Base-by-base conservation (phyloP, 148 eudicot species). In the Chenopodium quinoa region DNA sequence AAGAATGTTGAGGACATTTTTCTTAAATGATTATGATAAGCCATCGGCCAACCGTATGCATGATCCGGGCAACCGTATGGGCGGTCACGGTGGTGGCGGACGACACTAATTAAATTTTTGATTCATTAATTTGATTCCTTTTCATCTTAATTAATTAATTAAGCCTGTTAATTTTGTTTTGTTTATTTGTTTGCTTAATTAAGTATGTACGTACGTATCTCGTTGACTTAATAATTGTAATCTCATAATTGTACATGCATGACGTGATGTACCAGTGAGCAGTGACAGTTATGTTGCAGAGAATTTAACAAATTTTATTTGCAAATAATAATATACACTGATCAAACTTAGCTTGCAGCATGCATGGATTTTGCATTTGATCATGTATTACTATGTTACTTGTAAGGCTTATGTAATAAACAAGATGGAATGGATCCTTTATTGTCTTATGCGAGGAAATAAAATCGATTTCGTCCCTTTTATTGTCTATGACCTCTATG, bases 21-120 rank as follows among this genome's bases (percentile, higher is more conserved):
- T 16, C 34, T 1, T 85, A 73, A 48, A 82, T 48, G 87, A 85
- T 62, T 85, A 85, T 31, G 80, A 62, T 17, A 56, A 7, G 48
- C 84, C 83, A 3, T 60, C 84, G 4, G 79, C 84, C 23, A 85
- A 85, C 60, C 79, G 40, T 23, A 84, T 84, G 25, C 87, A 85
- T 7, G 77, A 82, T 80, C 84, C 82, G 0, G 78, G 81, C 48
- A 72, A 77, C 22, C 23, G 71, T 16, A 10, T 68, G 32, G 78
- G 85, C 7, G 47, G 50, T 17, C 50, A 60, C 32, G 67, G 79
- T 2, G 50, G 81, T 16, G 75, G 69, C 27, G 29, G 58, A 19
- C 71, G 77, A 48, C 58, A 60, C 0, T 71, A 40, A 40, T 40
- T 40, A 70, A 81, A 75, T 27, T 46, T 40, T 20, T 71, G 23